phyloP scores from a whole-genome alignment of 2,329 filamentous ascomycete genomes.

The Penicillium digitatum region DNA sequence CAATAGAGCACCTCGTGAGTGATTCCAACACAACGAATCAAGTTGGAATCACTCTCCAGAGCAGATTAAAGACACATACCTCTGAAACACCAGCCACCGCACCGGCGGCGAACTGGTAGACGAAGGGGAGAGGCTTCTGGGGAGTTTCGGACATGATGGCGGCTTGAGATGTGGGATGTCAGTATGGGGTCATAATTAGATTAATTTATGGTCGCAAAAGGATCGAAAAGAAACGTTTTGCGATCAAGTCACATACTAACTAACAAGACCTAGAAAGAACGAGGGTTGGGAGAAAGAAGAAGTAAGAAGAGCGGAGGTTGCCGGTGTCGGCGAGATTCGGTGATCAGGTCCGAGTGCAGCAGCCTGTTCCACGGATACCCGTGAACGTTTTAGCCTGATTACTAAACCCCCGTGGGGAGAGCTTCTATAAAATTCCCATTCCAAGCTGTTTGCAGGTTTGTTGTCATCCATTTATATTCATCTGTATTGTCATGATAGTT shows the following conservation, averaged over 20 bases:
- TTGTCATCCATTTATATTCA: not conserved
- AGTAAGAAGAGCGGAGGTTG: conserved; percentile 3
- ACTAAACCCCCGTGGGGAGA: conserved; percentile 13
- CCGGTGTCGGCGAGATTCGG: conserved; percentile 25
- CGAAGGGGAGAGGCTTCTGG: conserved; percentile 78
- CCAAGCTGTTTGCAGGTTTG: not conserved
- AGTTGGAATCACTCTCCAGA: not conserved
- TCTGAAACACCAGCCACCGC: conserved; percentile 97
- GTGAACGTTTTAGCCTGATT: conserved; percentile 3
- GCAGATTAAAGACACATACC: conserved; percentile 53
- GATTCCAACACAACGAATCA: not conserved
- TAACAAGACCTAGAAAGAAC: conserved; percentile 2
- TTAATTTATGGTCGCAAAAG: not conserved
- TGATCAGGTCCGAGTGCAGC: conserved; percentile 11
- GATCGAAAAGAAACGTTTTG: not conserved
- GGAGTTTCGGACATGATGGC: conserved; percentile 56
- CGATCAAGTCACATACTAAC: not conserved
- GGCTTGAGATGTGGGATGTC: conserved; percentile 7
- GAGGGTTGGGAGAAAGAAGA: conserved; percentile 2
- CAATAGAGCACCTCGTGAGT: not conserved
- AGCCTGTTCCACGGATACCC: too few relatives aligned
- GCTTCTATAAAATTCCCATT: conserved; percentile 1
- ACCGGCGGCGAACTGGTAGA: conserved; percentile 93
- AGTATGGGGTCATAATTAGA: not conserved
- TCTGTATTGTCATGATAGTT: not conserved